A percentile compares a stretch with the other conserved stretches of the same genome.
These are phyloP conservation scores for Gardenia jasminoides DNA, from an alignment of 257 asterid species.

Conservation along the genomic window DNA sequence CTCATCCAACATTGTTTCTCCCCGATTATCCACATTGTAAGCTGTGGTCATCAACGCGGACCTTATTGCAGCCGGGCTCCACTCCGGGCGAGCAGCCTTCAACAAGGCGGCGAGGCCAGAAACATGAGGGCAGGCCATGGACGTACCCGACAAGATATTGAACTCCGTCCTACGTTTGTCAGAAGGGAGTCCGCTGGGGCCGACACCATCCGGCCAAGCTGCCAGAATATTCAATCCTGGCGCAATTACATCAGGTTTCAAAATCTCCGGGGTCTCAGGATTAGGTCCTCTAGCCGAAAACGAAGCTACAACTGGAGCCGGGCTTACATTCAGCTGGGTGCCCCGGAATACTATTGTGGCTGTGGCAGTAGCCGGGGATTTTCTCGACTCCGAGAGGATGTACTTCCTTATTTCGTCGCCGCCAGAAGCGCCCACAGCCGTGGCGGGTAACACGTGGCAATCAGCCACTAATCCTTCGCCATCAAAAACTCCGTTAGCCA, in stretches of 20 bases:
- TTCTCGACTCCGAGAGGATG: slow-evolving; percentile 38
- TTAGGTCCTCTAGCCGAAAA: slow-evolving; percentile 91
- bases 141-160: slow-evolving; percentile 79
- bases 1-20: slow-evolving; percentile 67
- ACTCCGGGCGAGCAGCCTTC: slow-evolving; percentile 88
- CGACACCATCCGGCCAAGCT: slow-evolving; percentile 78
- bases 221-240: slow-evolving; percentile 91
- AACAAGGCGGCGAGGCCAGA: slow-evolving; percentile 78
- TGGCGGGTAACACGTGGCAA: slow-evolving; percentile 80
- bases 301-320: slow-evolving; percentile 86
- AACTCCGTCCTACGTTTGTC: slow-evolving; percentile 71
- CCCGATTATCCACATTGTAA: slow-evolving; percentile 63
- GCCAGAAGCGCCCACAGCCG: slow-evolving; percentile 61
- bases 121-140: slow-evolving; percentile 94
- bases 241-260: slow-evolving; percentile 85
- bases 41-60: slow-evolving; percentile 94
- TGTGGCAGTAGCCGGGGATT: slow-evolving; percentile 24
- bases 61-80: slow-evolving; percentile 90
- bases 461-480: slow-evolving; percentile 90
- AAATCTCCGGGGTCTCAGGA: slow-evolving; percentile 72
- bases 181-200: slow-evolving; percentile 65
- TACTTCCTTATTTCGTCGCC: slow-evolving; percentile 71
- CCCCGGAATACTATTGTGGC: slow-evolving; percentile 71
- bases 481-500: slow-evolving; percentile 80
- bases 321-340: slow-evolving; percentile 60